Evolutionary conservation across 495 filamentous ascomycete species (phyloP).

Genomic region (Penicillium roqueforti): DNA sequence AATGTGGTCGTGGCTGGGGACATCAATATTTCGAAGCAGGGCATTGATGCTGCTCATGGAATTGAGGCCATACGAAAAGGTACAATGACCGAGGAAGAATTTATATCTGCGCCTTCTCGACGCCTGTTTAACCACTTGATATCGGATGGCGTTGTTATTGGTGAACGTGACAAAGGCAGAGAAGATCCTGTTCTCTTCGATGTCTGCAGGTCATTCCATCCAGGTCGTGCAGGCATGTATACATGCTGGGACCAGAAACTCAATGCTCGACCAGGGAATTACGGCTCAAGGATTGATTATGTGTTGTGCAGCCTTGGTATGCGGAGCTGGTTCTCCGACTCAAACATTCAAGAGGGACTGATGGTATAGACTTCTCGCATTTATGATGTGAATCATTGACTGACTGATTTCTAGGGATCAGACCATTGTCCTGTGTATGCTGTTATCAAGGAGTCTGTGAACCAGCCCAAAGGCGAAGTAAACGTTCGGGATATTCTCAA

Average conservation of each 20-base stretch:
- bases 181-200: slow-evolving; percentile 78
- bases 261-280: slow-evolving; percentile 86
- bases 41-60: slow-evolving; percentile 68
- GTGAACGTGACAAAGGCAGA: slow-evolving; percentile 65
- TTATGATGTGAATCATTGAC: slow-evolving; percentile 6
- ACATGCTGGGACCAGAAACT: slow-evolving; percentile 90
- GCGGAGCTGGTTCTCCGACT: slow-evolving; percentile 75
- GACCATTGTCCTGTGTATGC: slow-evolving; percentile 96
- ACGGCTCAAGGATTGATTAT: slow-evolving; percentile 88
- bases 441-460: slow-evolving; percentile 61
- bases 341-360: slow-evolving; percentile 94
- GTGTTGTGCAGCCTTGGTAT: slow-evolving; percentile 78
- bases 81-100: slow-evolving; percentile 61
- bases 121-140: slow-evolving; percentile 82
- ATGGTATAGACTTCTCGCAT: slow-evolving; percentile 47
- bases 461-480: slow-evolving; percentile 43
- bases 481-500: slow-evolving; percentile 75
- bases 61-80: slow-evolving; percentile 68
- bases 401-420: slow-evolving; percentile 56
- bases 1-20: slow-evolving; percentile 82
- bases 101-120: slow-evolving; percentile 68
- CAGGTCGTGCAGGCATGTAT: slow-evolving; percentile 80
- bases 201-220: slow-evolving; percentile 80
- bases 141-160: slow-evolving; percentile 64
- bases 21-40: slow-evolving; percentile 77